These are phyloP conservation scores for Phytophthora brassicae DNA, from an alignment of 352 stramenopile species.

Conservation along the genomic window DNA sequence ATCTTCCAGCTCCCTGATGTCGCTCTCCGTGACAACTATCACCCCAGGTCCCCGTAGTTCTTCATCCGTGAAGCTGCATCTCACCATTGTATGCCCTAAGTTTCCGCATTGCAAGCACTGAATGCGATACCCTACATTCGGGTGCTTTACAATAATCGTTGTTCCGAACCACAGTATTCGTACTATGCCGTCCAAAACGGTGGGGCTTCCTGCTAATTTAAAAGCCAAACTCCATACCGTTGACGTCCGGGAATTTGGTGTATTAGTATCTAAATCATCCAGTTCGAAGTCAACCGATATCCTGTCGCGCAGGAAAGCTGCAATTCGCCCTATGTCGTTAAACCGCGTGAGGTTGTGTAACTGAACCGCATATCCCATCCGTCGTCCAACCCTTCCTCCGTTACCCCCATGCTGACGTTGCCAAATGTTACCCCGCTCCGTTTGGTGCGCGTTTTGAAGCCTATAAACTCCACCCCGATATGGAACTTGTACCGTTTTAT, in stretches of 20 bases:
- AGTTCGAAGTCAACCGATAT: not conserved
- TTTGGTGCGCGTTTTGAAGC: not conserved
- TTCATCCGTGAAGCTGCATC: not conserved
- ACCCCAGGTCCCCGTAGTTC: not conserved
- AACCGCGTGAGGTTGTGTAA: not conserved
- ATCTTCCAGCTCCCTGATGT: slow-evolving; percentile 1
- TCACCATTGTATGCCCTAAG: not conserved
- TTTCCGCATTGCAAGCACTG: not conserved
- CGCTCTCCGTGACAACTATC: not conserved
- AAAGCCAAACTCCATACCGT: too few species aligned
- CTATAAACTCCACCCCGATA: not conserved
- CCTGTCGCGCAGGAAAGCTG: not conserved
- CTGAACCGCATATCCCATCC: not conserved
- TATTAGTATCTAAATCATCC: too few species aligned
- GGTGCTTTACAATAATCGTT: not conserved
- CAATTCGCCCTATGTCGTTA: not conserved
- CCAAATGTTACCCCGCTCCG: not conserved
- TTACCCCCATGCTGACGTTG: not conserved
- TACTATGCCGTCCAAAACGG: too few species aligned
- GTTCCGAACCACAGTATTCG: not conserved
- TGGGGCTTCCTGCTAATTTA: too few species aligned
- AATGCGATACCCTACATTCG: not conserved
- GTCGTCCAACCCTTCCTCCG: not conserved
- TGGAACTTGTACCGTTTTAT: not conserved
- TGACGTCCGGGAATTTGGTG: too few species aligned